Evolutionary conservation across 1,139 yeast genomes (phyloP), one percentile per base, ranked within the genome.

Genomic region (Suhomyces bribrorum): DNA sequence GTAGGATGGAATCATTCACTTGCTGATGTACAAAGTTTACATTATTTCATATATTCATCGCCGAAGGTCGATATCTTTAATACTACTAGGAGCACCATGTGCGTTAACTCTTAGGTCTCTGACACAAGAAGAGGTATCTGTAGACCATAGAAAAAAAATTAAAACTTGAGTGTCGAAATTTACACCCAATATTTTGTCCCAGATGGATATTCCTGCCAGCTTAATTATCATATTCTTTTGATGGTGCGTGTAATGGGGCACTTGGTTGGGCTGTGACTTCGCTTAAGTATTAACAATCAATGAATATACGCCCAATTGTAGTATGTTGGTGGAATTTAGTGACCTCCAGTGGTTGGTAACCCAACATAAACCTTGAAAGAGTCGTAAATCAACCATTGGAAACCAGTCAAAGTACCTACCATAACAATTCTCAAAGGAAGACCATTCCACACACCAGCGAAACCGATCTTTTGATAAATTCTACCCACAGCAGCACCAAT

Each of bases 331-430:
- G 5, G 11, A 16, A 18, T 23, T 38, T 60, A 77, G 56, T 76
- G 81, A 37, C 86, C 83, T 48, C 90, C 92, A 20, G 95, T 83
- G 29, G 97, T 87, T 59, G 97, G 97, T 54, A 90, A 77, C 9
- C 97, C 97, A 45, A 87, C 80, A 54, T 78, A 78, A 20, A 87
- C 94, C 72, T 90, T 90, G 76, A 90, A 90, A 11, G 96, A 84
- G 65, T 90, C 97, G 69, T 90, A 90, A 47, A 90, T 77, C 60
- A 90, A 77, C 97, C 97, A 90, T 74, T 90, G 97, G 77, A 86
- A 79, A 47, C 96, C 96, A 31, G 97, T 90, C 66, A 90, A 78
- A 24, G 97, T 89, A 73, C 97, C 97, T 62, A 90, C 80, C 97
- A 90, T 90, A 47, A 88, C 79, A 53, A 90, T 89, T 78, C 97